Base-by-base conservation (phyloP, 129 eudicot genomes). In the Flaveria sonorensis region DNA sequence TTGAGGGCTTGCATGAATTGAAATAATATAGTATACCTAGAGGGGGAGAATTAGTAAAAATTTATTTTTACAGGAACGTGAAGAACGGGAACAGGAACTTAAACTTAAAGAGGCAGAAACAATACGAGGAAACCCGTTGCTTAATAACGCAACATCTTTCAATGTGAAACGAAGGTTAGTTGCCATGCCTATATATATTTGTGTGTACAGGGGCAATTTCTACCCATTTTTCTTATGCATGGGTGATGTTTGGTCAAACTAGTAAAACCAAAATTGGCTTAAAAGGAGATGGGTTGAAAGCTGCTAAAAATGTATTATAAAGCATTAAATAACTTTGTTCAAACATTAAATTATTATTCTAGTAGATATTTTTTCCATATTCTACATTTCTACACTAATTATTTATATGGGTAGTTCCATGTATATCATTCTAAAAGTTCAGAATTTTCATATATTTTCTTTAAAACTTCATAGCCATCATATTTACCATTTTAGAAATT, bases 41-140 rank as follows among this genome's bases (percentile, higher is more conserved):
- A 63, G 2, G 7, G 9, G 20, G 1, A 30, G 46, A 16, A 15
- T 63, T 28, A 43, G 67, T 30, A 18, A 48, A 56, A 16, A 56
- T 43, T 23, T 64, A 15, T n/a, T 75, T 24, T 16, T 75, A 63
- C 83, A 95, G 99, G 99, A 95, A 64, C 90, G 87, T 26, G 80
- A 87, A 81, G 77, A 79, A 77, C 95, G 88, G 83, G 97, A 88
- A 78, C 96, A 95, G 74, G 96, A 92, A 82, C 90, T 95, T 43
- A 89, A 93, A 86, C 82, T 83, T 26, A 95, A 95, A 78, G 99
- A 92, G 71, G 96, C 96, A 28, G 97, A 95, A 81, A 63, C 90
- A 71, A 73, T 95, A 64, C 82, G 89, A 3, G 97, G 99, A 79
- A 95, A 95, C 73, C 99, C 99, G 53, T 79, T 92, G 83, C 87